Conservation (phyloP, 495 filamentous ascomycete species). For the Symbiotaphrina buchneri region DNA sequence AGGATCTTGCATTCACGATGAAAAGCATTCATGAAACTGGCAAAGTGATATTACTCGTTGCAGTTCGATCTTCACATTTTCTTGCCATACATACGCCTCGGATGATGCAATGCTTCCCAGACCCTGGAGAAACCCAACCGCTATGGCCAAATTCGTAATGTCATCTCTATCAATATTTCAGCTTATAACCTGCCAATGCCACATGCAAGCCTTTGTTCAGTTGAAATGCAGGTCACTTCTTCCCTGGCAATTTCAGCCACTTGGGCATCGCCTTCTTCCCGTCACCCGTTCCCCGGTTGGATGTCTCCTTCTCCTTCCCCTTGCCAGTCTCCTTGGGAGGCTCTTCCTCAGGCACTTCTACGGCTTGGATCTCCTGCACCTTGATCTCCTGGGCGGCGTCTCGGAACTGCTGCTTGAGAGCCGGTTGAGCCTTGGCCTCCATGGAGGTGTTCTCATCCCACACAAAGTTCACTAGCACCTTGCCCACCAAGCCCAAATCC, state of each 20-base stretch:
- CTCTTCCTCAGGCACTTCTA: slow-evolving; percentile 20
- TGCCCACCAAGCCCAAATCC: slow-evolving; percentile 42
- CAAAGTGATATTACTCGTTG: no score
- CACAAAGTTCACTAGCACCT: slow-evolving; percentile 51
- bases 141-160: no score
- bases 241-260: slow-evolving; percentile 44
- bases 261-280: slow-evolving; percentile 31
- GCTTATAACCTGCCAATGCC: no score
- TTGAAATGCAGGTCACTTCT: no score
- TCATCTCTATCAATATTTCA: no score
- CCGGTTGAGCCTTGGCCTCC: slow-evolving; percentile 12
- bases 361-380: slow-evolving; percentile 20
- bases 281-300: slow-evolving; percentile 11
- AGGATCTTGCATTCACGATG: no score
- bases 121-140: no score
- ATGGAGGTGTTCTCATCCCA: slow-evolving; percentile 42
- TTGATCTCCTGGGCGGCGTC: slow-evolving; percentile 43
- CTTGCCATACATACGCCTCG: no score
- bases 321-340: slow-evolving; percentile 14
- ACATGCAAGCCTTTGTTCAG: no score
- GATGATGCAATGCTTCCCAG: no score
- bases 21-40: no score
- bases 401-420: slow-evolving; percentile 44
- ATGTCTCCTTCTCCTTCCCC: slow-evolving; percentile 11
- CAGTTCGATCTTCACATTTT: no score